A percentile compares a stretch with the other conserved stretches of the same genome.
Conservation (phyloP, 768 basidiomycete genomes). For the Trametes punicea region DNA sequence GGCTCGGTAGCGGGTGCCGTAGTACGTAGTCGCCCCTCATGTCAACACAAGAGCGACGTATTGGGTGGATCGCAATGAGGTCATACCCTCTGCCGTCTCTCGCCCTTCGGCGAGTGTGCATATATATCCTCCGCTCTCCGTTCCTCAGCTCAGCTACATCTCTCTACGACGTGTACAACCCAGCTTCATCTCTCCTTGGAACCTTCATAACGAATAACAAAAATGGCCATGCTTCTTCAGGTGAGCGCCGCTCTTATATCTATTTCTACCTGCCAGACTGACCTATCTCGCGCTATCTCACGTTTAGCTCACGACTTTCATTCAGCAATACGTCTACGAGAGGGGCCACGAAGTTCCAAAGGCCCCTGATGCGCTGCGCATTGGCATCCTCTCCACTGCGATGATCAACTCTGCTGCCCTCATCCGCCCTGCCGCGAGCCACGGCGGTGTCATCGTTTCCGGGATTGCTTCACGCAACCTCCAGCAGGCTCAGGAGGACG, state of each 20-base stretch:
- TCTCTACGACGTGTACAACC: neutral
- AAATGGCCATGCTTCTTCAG: constrained; percentile 16
- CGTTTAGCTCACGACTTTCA: constrained; percentile 7
- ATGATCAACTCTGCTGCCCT: constrained; percentile 29
- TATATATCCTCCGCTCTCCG: neutral
- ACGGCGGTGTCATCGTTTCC: constrained; percentile 27
- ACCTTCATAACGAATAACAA: neutral
- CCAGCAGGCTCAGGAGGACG: constrained; percentile 24
- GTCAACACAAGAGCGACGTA: constrained; percentile 7
- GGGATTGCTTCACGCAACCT: constrained; percentile 33
- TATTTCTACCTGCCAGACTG: neutral
- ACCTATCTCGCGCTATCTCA: neutral
- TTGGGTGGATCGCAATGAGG: constrained; percentile 9
- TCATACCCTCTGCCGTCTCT: neutral
- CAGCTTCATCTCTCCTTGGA: neutral
- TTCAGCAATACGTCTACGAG: constrained; percentile 11
- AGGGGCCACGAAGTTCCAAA: constrained; percentile 1
- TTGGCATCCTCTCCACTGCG: constrained; percentile 31
- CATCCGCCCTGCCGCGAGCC: constrained; percentile 27
- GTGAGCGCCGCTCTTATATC: neutral
- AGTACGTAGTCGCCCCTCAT: too few relatives aligned
- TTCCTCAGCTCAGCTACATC: neutral
- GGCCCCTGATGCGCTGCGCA: neutral
- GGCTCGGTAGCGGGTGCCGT: too few relatives aligned
- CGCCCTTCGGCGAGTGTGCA: neutral